phyloP scores from a whole-genome alignment of 768 basidiomycete genomes.

The Trametes meyenii region DNA sequence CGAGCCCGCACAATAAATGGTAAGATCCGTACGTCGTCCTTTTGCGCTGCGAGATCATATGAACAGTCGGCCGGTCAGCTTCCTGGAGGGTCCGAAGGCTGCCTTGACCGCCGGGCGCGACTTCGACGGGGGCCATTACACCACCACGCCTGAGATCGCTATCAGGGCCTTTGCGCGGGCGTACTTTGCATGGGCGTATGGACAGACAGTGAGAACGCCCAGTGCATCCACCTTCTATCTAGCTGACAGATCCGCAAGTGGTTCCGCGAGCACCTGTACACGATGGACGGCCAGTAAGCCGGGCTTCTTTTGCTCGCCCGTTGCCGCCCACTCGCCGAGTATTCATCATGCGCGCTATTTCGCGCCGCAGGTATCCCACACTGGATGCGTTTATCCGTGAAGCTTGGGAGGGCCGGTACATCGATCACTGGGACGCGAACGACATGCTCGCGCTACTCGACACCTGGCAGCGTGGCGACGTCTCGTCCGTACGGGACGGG shows the following conservation, averaged over 20 bases:
- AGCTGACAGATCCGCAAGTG: conserved; percentile 40
- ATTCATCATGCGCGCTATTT: neutral
- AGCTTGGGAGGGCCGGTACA: conserved; percentile 50
- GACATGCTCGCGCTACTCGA: conserved; percentile 50
- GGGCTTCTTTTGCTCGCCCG: neutral
- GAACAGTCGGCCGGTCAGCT: conserved; percentile 36
- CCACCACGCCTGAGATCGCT: conserved; percentile 44
- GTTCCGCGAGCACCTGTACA: conserved; percentile 52
- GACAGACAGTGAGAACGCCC: conserved; percentile 44
- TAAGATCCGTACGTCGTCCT: conserved; percentile 28
- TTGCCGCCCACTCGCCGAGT: neutral
- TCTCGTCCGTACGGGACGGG: conserved; percentile 46
- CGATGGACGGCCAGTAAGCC: conserved; percentile 44
- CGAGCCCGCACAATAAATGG: conserved; percentile 58
- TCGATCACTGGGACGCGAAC: conserved; percentile 55
- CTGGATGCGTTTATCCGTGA: conserved; percentile 51
- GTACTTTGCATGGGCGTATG: conserved; percentile 58
- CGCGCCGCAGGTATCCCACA: conserved; percentile 43
- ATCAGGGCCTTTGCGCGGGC: conserved; percentile 58
- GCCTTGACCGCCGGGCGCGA: conserved; percentile 54
- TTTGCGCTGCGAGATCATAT: neutral
- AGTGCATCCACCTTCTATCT: neutral
- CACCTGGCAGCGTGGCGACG: conserved; percentile 55
- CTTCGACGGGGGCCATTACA: conserved; percentile 55
- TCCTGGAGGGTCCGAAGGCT: conserved; percentile 58